Percentiles rank a stretch among this genome's conserved stretches.
phyloP scores from a whole-genome alignment of 805 yeast genomes.

The Dipodascopsis uninucleata region DNA sequence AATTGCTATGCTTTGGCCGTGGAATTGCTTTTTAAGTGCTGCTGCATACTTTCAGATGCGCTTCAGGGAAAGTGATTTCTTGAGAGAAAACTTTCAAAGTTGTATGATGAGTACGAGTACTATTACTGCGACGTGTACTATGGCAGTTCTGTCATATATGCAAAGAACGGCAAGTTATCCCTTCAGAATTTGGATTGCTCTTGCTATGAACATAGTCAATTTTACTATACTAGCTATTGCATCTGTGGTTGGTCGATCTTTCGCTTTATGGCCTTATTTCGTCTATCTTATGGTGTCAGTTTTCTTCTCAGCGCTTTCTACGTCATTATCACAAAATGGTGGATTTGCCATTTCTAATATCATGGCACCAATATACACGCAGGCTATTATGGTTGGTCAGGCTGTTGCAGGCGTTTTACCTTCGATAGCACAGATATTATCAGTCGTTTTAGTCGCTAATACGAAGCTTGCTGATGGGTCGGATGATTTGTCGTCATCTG shows the following conservation, averaged over 20 bases:
- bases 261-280: slow-evolving; percentile 37
- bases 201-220: slow-evolving; percentile 18
- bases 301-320: slow-evolving; percentile 50
- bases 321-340: slow-evolving; percentile 85
- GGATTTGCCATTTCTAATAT: slow-evolving; percentile 81
- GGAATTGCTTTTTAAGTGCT: slow-evolving; percentile 89
- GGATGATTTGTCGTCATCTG: slow-evolving; percentile 6
- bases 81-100: slow-evolving; percentile 49
- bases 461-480: slow-evolving; percentile 4
- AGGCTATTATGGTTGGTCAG: slow-evolving; percentile 91
- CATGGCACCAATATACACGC: slow-evolving; percentile 72
- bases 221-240: slow-evolving; percentile 25
- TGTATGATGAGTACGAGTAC: slow-evolving; percentile 31
- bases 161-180: slow-evolving; percentile 24
- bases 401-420: slow-evolving; percentile 94
- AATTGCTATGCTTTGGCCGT: slow-evolving; percentile 70
- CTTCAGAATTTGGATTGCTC: slow-evolving; percentile 22
- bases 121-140: slow-evolving; percentile 37
- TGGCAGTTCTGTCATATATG: slow-evolving; percentile 18
- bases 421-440: slow-evolving; percentile 59
- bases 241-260: slow-evolving; percentile 18
- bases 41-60: slow-evolving; percentile 71
- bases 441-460: slow-evolving; percentile 42
- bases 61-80: slow-evolving; percentile 42
- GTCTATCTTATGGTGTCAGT: slow-evolving; percentile 59